phyloP scores from a whole-genome alignment of 73 alveolate genomes.

The Paramecium pentaurelia region DNA sequence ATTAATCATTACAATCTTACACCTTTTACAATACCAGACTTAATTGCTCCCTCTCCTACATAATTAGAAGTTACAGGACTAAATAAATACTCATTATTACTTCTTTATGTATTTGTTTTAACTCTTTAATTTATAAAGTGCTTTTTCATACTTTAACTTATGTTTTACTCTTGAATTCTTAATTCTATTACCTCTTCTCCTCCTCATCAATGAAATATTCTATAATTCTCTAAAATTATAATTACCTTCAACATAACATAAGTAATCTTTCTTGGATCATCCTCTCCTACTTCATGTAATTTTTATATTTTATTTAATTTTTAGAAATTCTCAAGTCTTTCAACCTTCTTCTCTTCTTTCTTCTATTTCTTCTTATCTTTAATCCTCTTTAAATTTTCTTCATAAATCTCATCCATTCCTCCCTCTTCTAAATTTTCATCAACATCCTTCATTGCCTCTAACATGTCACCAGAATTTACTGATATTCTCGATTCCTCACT shows the following conservation, averaged over 20 bases:
- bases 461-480: neutral
- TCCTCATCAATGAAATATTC: slow-evolving; percentile 16
- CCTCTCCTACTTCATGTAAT: neutral
- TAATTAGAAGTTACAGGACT: neutral
- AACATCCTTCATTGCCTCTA: neutral
- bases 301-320: neutral
- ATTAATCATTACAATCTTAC: slow-evolving; percentile 1
- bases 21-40: neutral
- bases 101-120: neutral
- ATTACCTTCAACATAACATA: slow-evolving; percentile 43
- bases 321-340: neutral
- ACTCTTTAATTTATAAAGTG: neutral
- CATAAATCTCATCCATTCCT: slow-evolving; percentile 8
- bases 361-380: neutral
- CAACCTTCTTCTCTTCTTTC: neutral
- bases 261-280: slow-evolving; percentile 48
- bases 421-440: neutral
- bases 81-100: neutral
- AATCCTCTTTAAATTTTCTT: neutral
- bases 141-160: slow-evolving; percentile 8
- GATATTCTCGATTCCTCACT: neutral
- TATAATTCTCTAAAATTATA: neutral
- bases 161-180: slow-evolving; percentile 25
- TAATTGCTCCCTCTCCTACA: neutral
- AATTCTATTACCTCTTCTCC: slow-evolving; percentile 41